A percentile compares a stretch with the other conserved stretches of the same genome.
Evolutionary conservation across 2,329 filamentous ascomycete species (phyloP).

Genomic region (Diaporthe sp.): DNA sequence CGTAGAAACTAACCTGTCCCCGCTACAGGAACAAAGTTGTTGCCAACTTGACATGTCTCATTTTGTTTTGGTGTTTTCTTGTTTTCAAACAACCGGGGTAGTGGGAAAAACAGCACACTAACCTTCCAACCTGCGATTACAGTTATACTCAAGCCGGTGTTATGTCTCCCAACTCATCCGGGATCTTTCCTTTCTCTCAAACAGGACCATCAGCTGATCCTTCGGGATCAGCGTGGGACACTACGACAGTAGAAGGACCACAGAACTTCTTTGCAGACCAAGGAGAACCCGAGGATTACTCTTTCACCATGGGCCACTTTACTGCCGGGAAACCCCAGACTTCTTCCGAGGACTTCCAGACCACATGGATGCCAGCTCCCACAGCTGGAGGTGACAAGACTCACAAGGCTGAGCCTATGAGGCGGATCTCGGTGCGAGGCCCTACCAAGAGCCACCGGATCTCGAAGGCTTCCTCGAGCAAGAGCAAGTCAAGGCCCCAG

Average conservation of each 20-base stretch:
- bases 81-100: constrained; percentile 47
- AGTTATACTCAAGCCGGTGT: constrained; percentile 67
- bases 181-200: constrained; percentile 71
- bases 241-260: constrained; percentile 67
- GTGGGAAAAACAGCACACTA: constrained; percentile 69
- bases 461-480: constrained; percentile 58
- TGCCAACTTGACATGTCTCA: constrained; percentile 52
- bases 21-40: constrained; percentile 70
- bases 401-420: constrained; percentile 59
- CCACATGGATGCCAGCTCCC: constrained; percentile 59
- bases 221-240: constrained; percentile 67
- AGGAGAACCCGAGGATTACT: constrained; percentile 68
- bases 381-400: constrained; percentile 54
- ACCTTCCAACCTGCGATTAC: constrained; percentile 67
- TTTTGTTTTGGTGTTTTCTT: constrained; percentile 49
- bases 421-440: constrained; percentile 58
- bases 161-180: constrained; percentile 63
- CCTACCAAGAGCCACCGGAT: constrained; percentile 60
- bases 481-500: constrained; percentile 59
- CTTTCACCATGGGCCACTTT: constrained; percentile 66
- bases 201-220: constrained; percentile 70
- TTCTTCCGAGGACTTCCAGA: constrained; percentile 60
- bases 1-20: constrained; percentile 52
- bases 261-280: constrained; percentile 70
- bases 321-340: constrained; percentile 65